These are phyloP conservation scores for Aspergillus fijiensis DNA, from an alignment of 2,329 filamentous ascomycete genomes.

Conservation along the genomic window DNA sequence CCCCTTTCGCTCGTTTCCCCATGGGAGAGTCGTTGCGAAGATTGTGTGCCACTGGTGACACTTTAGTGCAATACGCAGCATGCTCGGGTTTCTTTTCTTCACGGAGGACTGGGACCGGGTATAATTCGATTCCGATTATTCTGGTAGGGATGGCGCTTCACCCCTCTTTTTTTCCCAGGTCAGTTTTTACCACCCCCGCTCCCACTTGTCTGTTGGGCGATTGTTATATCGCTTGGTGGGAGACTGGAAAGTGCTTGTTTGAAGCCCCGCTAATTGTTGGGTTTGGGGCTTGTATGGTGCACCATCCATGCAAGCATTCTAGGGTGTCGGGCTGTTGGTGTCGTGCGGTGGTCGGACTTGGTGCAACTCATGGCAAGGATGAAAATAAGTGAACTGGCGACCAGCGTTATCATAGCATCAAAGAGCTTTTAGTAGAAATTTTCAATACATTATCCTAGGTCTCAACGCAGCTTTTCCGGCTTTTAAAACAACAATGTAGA, in stretches of 20 bases:
- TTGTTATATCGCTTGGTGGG: conserved; percentile 2
- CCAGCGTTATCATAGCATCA: no score
- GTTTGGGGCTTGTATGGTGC: conserved; percentile 22
- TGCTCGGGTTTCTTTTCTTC: conserved; percentile 50
- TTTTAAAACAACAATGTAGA: no score
- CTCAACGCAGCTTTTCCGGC: no score
- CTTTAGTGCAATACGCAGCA: conserved; percentile 97
- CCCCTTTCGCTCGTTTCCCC: conserved; percentile 55
- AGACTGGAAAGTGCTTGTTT: conserved; percentile 25
- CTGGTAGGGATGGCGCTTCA: conserved; percentile 77
- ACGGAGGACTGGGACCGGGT: conserved; percentile 40
- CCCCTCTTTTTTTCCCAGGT: conserved; percentile 49
- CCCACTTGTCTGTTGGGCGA: neutral
- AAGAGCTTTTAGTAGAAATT: no score
- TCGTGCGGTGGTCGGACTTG: neutral
- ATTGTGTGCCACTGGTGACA: conserved; percentile 69
- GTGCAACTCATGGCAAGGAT: neutral
- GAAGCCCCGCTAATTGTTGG: conserved; percentile 35
- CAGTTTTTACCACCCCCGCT: conserved; percentile 37
- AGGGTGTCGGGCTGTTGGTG: conserved; percentile 12
- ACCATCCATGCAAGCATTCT: conserved; percentile 1
- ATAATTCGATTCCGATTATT: conserved; percentile 94
- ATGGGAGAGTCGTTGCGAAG: conserved; percentile 93
- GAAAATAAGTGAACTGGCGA: no score
- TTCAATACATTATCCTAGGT: no score